Percentiles rank a stretch among this genome's conserved stretches.
Conservation (phyloP, 371 early-diverging fungal genomes). For the Syncephalastrum monosporum region DNA sequence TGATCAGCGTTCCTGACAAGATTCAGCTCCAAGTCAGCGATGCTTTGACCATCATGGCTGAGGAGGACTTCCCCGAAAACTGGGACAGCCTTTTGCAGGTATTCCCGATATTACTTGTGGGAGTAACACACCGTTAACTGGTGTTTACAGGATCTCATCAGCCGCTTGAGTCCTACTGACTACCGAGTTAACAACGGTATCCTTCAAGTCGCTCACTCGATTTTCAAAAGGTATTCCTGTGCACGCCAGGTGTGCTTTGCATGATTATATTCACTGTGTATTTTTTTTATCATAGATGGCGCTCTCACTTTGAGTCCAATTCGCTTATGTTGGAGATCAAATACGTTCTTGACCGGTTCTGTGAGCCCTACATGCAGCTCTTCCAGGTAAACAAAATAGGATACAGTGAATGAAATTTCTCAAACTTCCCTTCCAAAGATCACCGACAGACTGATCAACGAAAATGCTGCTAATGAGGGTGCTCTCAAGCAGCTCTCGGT, state of each 20-base stretch:
- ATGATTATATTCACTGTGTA: neutral
- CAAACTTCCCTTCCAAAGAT: constrained; percentile 38
- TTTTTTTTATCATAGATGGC: constrained; percentile 67
- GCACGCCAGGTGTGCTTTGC: neutral
- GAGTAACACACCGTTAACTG: neutral
- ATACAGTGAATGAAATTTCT: neutral
- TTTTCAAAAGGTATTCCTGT: constrained; percentile 77
- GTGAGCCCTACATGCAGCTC: constrained; percentile 76
- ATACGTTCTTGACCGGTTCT: constrained; percentile 83
- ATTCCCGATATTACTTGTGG: no score
- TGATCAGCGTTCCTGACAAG: constrained; percentile 77
- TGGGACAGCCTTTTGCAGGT: constrained; percentile 88
- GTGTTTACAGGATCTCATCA: constrained; percentile 64
- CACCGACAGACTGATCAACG: constrained; percentile 77
- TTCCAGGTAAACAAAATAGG: constrained; percentile 59
- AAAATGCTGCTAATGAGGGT: constrained; percentile 57
- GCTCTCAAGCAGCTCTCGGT: constrained; percentile 74
- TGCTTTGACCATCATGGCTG: constrained; percentile 88
- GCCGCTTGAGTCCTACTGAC: constrained; percentile 75
- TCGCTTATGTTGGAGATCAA: constrained; percentile 86
- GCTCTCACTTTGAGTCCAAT: constrained; percentile 80
- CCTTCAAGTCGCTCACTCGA: constrained; percentile 89
- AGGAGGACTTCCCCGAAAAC: constrained; percentile 85
- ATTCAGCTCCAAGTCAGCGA: constrained; percentile 92
- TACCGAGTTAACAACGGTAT: constrained; percentile 86